phyloP scores from a whole-genome alignment of 2,329 filamentous ascomycete genomes.

The Macroventuria anomochaeta region DNA sequence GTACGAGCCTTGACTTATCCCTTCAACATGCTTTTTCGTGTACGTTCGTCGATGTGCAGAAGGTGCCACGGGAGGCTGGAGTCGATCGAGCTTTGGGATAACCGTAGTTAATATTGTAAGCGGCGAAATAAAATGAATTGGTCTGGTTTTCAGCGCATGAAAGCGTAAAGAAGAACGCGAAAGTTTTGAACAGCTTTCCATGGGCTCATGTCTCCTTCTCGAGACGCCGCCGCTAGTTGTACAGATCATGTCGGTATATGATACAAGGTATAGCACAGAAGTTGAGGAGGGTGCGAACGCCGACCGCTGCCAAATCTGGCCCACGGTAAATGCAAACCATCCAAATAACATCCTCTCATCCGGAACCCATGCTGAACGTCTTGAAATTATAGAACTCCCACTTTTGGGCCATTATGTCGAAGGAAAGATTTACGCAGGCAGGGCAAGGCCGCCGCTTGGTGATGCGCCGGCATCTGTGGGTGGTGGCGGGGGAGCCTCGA shows the following conservation, averaged over 20 bases:
- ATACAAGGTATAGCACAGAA: slow-evolving; percentile 45
- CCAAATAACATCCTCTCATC: slow-evolving; percentile 29
- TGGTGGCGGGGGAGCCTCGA: slow-evolving; percentile 66
- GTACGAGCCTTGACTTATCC: no score
- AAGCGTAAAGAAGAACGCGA: no score
- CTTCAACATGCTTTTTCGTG: no score
- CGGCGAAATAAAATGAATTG: no score
- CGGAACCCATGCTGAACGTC: slow-evolving; percentile 23
- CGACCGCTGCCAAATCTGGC: slow-evolving; percentile 36
- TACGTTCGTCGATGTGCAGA: no score
- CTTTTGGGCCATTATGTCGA: slow-evolving; percentile 22
- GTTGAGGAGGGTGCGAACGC: slow-evolving; percentile 47
- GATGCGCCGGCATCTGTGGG: slow-evolving; percentile 40
- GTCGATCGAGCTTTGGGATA: no score
- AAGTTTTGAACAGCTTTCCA: slow-evolving; percentile 9
- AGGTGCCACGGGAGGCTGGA: no score
- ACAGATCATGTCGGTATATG: slow-evolving; percentile 40
- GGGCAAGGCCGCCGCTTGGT: slow-evolving; percentile 27
- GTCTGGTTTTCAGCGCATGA: no score
- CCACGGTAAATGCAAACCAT: slow-evolving; percentile 41
- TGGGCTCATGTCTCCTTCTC: slow-evolving; percentile 21
- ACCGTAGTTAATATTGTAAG: no score
- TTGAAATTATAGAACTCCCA: slow-evolving; percentile 28
- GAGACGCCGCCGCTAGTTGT: slow-evolving; percentile 36
- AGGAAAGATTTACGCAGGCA: slow-evolving; percentile 33